A percentile compares a stretch with the other conserved stretches of the same genome.
Conservation (phyloP, 164 flowering plant species). For the Dillenia suffruticosa region DNA sequence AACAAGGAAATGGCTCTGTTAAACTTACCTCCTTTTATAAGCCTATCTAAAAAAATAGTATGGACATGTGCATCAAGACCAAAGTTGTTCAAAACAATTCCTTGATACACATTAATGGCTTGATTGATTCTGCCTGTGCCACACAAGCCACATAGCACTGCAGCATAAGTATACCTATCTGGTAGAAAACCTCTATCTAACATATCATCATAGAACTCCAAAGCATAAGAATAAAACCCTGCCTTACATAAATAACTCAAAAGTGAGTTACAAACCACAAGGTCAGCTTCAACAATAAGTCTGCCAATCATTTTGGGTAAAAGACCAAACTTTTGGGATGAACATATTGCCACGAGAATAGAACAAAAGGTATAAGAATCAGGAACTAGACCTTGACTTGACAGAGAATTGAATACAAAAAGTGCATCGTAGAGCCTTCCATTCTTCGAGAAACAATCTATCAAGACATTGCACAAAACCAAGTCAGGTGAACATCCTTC, state of each 20-base stretch:
- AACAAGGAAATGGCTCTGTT: constrained; percentile 39
- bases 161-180: constrained; percentile 50
- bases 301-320: constrained; percentile 27
- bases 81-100: constrained; percentile 28
- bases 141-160: constrained; percentile 43
- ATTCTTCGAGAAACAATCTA: constrained; percentile 44
- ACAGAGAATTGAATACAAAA: constrained; percentile 28
- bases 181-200: constrained; percentile 36
- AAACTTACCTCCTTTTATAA: constrained; percentile 37
- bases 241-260: constrained; percentile 42
- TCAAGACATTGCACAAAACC: constrained; percentile 54
- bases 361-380: constrained; percentile 57
- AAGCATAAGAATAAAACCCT: constrained; percentile 34
- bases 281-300: constrained; percentile 30
- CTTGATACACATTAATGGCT: constrained; percentile 45
- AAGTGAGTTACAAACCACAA: constrained; percentile 48
- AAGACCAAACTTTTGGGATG: constrained; percentile 26
- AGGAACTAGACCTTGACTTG: constrained; percentile 30
- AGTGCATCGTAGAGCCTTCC: constrained; percentile 48
- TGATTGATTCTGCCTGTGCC: constrained; percentile 33
- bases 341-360: constrained; percentile 28
- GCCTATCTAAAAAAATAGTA: constrained; percentile 39
- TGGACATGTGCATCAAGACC: constrained; percentile 54
- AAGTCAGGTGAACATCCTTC: constrained; percentile 40
- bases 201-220: constrained; percentile 47